Base-by-base conservation (phyloP, 1,284 basidiomycete genomes). In the Laetiporus sulphureus region DNA sequence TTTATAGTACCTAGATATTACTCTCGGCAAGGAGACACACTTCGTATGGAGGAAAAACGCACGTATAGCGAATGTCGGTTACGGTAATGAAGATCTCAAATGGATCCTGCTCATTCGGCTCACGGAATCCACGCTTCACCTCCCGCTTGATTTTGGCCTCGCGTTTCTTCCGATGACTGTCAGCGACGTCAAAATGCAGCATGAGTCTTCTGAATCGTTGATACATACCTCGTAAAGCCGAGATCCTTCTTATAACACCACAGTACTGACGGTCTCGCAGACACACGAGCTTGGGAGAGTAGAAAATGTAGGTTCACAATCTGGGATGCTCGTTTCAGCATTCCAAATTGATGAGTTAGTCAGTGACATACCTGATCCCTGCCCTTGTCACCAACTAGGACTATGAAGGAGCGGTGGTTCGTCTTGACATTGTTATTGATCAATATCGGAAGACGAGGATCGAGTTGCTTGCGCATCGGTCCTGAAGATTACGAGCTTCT, bases 231-330 rank as follows among this genome's bases (percentile, higher is more conserved):
- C 2, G 91, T 93, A 57, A 97, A 97, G 0, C 92, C 92, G 0
- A 97, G 73, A 30, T 96, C 93, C 63, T 96, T 96, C 69, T 95
- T 96, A 72, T 97, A 97, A 57, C 91, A 95, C 93, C 93, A 97
- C 48, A 96, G 65, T 0, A 97, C 93, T 13, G 85, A 91, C 1
- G 93, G 93, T 16, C 93, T 72, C 3, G 91, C 87, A 22, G 89
- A 89, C 0, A 93, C 81, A 31, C 91, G 73, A 12, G 92, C 85
- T 75, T 96, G 92, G 0, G 91, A 92, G 13, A 97, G 75, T 36
- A 99, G 65, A 63, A 91, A 98, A 65, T 99, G 95, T 36, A 99
- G 70, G 62, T 98, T 98, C 45, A 98, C 94, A 45, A 99, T 81
- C 84, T 91, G 58, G 6, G 3, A 8, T 5, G 8, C 3, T 50